Conservation (phyloP, 2,329 filamentous ascomycete genomes). For the Trichoderma atroviride region DNA sequence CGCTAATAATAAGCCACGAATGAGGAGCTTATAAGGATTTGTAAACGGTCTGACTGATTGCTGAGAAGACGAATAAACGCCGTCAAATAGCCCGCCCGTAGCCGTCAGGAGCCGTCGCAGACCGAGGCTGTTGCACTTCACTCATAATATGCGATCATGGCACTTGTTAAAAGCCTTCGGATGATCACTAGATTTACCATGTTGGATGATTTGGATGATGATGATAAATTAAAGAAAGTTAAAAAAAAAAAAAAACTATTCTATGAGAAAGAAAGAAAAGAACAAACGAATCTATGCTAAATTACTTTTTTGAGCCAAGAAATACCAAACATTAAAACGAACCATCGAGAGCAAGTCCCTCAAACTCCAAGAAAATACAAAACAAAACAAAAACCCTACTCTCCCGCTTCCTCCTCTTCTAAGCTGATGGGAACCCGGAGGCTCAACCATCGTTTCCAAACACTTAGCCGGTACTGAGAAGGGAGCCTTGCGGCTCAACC, state of each 20-base stretch:
- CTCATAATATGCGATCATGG: background rate
- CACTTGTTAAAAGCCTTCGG: background rate
- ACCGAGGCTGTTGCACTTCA: background rate
- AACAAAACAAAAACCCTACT: background rate
- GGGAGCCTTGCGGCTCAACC: conserved; percentile 15
- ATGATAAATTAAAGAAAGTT: background rate
- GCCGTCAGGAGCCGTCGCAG: conserved; percentile 18
- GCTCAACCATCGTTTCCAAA: background rate
- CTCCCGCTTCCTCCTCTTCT: background rate
- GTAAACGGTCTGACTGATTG: background rate
- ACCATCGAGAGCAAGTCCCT: background rate
- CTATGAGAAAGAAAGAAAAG: background rate
- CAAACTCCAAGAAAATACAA: conserved; percentile 19
- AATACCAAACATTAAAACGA: background rate
- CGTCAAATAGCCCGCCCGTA: background rate
- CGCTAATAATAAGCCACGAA: background rate
- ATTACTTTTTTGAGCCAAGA: background rate
- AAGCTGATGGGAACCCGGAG: background rate
- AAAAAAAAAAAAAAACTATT: background rate
- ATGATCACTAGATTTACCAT: background rate
- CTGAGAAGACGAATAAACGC: background rate
- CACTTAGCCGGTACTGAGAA: background rate
- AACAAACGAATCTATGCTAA: background rate
- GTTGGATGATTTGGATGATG: too few relatives aligned
- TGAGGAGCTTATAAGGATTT: background rate